Conservation (phyloP, 2,329 filamentous ascomycete genomes). For the Arthrinium puccinioides region DNA sequence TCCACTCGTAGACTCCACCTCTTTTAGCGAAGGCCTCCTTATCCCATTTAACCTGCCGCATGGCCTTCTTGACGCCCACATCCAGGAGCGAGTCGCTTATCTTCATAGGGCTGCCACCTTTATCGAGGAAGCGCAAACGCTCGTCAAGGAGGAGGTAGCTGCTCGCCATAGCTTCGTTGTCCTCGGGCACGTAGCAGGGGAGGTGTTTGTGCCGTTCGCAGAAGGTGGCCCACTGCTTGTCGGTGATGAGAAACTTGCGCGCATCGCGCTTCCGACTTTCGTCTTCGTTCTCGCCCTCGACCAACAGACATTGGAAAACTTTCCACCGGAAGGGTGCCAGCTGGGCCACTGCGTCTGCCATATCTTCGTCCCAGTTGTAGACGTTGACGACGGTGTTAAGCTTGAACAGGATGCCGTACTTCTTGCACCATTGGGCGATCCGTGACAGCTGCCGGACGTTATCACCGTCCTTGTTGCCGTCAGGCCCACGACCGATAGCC, state of each 20-base stretch:
- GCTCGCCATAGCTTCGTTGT: conserved; percentile 41
- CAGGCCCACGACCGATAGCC: conserved; percentile 42
- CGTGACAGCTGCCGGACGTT: conserved; percentile 35
- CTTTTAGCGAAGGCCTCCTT: conserved; percentile 32
- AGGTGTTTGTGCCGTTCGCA: conserved; percentile 34
- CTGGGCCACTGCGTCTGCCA: conserved; percentile 28
- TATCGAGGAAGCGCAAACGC: conserved; percentile 41
- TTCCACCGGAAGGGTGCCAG: conserved; percentile 48
- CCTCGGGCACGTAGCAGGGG: conserved; percentile 37
- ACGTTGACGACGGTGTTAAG: conserved; percentile 47
- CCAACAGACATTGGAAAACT: conserved; percentile 45
- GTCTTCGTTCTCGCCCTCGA: conserved; percentile 44
- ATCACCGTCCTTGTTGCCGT: too few species aligned
- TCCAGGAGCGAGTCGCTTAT: conserved; percentile 31
- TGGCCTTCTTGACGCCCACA: conserved; percentile 36
- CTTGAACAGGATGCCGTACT: conserved; percentile 46
- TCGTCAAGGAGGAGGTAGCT: conserved; percentile 47
- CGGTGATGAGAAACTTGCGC: conserved; percentile 34
- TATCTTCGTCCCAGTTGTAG: conserved; percentile 42
- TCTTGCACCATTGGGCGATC: conserved; percentile 36
- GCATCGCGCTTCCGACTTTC: conserved; percentile 29
- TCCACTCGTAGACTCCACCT: conserved; percentile 44
- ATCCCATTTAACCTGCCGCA: conserved; percentile 39
- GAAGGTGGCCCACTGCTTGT: conserved; percentile 38
- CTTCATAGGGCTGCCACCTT: conserved; percentile 24